A percentile compares a stretch with the other conserved stretches of the same genome.
Conservation (phyloP, 2,329 filamentous ascomycete genomes). For the Xylaria digitata region DNA sequence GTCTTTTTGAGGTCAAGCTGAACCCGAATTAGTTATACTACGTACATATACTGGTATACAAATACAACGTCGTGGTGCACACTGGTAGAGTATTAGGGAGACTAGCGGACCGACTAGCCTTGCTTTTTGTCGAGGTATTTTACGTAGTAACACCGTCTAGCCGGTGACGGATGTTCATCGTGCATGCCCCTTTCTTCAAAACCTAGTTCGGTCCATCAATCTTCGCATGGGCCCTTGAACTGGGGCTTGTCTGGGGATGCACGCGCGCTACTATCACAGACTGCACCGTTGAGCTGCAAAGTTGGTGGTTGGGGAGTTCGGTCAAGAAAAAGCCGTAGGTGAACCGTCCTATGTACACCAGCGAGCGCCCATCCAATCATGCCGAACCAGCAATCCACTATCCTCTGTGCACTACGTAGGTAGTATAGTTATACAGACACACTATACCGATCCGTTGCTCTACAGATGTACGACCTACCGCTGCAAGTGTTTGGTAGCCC, state of each 20-base stretch:
- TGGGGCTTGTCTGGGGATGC: slow-evolving; percentile 26
- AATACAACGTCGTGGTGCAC: background rate
- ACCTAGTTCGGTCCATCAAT: slow-evolving; percentile 23
- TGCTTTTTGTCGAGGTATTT: slow-evolving; percentile 24
- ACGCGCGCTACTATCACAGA: slow-evolving; percentile 28
- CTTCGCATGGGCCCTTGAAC: slow-evolving; percentile 33
- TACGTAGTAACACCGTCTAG: slow-evolving; percentile 9
- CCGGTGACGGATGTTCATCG: slow-evolving; percentile 29
- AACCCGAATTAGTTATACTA: slow-evolving; percentile 21
- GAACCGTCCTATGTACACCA: background rate
- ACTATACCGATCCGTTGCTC: background rate
- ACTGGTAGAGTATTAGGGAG: background rate
- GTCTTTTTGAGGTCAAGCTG: slow-evolving; percentile 16
- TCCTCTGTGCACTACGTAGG: no score
- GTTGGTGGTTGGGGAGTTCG: slow-evolving; percentile 27
- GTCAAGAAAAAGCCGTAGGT: slow-evolving; percentile 6
- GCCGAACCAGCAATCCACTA: no score
- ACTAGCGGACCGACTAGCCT: slow-evolving; percentile 2
- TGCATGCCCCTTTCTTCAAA: slow-evolving; percentile 37
- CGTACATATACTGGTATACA: background rate
- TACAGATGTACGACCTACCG: slow-evolving; percentile 19
- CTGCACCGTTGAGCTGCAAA: slow-evolving; percentile 22
- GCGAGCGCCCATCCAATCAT: background rate
- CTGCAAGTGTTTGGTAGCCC: slow-evolving; percentile 36
- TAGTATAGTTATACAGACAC: background rate